These are phyloP conservation scores for Postia placenta DNA, from an alignment of 768 basidiomycete genomes.

Conservation along the genomic window DNA sequence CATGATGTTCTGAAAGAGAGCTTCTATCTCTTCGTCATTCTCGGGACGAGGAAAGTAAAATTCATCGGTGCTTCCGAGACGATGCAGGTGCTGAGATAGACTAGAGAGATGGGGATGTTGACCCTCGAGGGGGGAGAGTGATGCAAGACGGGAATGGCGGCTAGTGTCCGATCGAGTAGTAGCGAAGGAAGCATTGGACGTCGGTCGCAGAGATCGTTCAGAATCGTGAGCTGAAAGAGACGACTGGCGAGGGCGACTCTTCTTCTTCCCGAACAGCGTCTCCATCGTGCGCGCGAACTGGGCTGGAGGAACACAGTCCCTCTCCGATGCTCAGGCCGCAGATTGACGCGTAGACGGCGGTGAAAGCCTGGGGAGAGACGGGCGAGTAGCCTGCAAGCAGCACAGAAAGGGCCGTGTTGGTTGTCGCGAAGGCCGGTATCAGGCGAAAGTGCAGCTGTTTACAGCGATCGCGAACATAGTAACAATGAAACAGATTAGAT, in stretches of 20 bases:
- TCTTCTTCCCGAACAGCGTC: slow-evolving; percentile 31
- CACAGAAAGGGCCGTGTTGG: background rate
- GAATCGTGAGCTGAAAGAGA: slow-evolving; percentile 26
- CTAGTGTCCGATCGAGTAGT: slow-evolving; percentile 54
- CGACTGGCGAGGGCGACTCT: slow-evolving; percentile 28
- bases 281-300: too few species aligned
- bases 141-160: slow-evolving; percentile 56
- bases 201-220: slow-evolving; percentile 25
- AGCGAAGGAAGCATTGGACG: slow-evolving; percentile 28
- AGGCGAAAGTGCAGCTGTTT: background rate
- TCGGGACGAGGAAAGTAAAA: slow-evolving; percentile 77
- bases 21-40: slow-evolving; percentile 71
- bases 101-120: slow-evolving; percentile 52
- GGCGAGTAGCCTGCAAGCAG: too few species aligned
- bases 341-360: too few species aligned
- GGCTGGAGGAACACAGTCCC: too few species aligned
- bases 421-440: background rate
- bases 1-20: slow-evolving; percentile 72
- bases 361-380: too few species aligned
- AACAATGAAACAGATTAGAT: background rate
- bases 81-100: slow-evolving; percentile 25
- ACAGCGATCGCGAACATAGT: background rate
- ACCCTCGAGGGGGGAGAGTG: slow-evolving; percentile 44
- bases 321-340: too few species aligned
- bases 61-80: slow-evolving; percentile 40